Base-by-base conservation (phyloP, 805 yeast species). In the Spathaspora gorwiae region DNA sequence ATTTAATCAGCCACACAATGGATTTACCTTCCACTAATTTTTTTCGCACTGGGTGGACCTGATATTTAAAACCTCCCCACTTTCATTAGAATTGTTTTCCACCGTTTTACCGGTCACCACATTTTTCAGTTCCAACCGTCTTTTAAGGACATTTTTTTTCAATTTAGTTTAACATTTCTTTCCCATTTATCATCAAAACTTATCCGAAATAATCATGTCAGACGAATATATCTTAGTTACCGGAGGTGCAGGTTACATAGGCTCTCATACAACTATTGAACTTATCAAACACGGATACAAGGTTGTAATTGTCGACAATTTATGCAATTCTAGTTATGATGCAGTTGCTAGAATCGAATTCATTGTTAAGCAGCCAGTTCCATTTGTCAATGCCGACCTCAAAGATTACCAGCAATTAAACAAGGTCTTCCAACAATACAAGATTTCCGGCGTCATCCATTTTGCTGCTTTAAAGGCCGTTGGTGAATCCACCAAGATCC, bases 181-280 rank as follows among this genome's bases (percentile, higher is more conserved):
- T 37, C 1, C 19, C 43, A 15, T 33, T 15, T 31, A 8, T 7
- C 10, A 13, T 14, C 15, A 31, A 33, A 24, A 10, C 11, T 8
- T 31, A 34, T 15, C 15, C 11, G 8, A 9, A 35, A 35, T 10
- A 40, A 44, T 37, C 29, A 42, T 44, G 45, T 44, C 50, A 12
- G 32, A 29, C 9, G 44, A 45, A 37, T 45, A 48, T 40, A 79
- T 83, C 38, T 69, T 85, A 44, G 90, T 87, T 27, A 85, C 94
- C 19, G 95, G 95, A 38, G 95, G 95, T 40, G 87, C 92, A 26
- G 94, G 95, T 15, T 87, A 87, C 65, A 85, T 87, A 56, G 95
- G 94, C 26, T 83, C 92, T 8, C 94, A 87, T 60, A 83, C 92
- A 1, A 87, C 77, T 13, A 79, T 81, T 40, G 85, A 80, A 54